Conservation (phyloP, 2,329 filamentous ascomycete species). For the Purpureocillium lavendulum region DNA sequence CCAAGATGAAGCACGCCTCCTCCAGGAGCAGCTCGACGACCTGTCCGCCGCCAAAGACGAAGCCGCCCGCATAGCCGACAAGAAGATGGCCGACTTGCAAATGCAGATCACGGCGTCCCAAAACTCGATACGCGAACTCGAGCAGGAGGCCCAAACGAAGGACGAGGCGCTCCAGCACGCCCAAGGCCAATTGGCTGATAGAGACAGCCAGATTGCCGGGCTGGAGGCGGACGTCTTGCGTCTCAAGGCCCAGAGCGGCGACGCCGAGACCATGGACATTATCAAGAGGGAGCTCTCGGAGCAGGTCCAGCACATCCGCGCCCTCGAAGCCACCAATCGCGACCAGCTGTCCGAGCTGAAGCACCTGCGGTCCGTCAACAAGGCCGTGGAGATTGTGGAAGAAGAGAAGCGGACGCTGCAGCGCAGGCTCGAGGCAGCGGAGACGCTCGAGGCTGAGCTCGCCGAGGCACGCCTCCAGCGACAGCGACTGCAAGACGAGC, state of each 20-base stretch:
- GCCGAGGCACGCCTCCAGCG: conserved; percentile 73
- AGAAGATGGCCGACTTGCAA: conserved; percentile 45
- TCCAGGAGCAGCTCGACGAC: conserved; percentile 80
- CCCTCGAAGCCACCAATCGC: conserved; percentile 70
- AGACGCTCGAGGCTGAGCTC: conserved; percentile 66
- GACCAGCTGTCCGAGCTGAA: conserved; percentile 75
- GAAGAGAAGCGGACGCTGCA: conserved; percentile 87
- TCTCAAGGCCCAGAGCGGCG: conserved; percentile 78
- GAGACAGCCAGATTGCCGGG: conserved; percentile 61
- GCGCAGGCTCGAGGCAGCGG: conserved; percentile 66
- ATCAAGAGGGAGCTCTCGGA: conserved; percentile 85
- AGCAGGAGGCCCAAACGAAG: conserved; percentile 47
- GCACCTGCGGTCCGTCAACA: conserved; percentile 70
- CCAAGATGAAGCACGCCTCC: conserved; percentile 61
- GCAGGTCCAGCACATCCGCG: conserved; percentile 84
- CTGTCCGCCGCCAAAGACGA: conserved; percentile 55
- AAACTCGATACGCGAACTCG: conserved; percentile 46
- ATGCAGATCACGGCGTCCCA: conserved; percentile 38
- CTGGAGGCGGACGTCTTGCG: conserved; percentile 78
- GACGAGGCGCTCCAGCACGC: conserved; percentile 48
- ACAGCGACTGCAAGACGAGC: conserved; percentile 82
- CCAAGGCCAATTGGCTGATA: conserved; percentile 60
- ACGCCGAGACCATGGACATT: conserved; percentile 75
- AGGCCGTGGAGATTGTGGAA: conserved; percentile 87
- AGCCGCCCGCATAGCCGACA: conserved; percentile 53